Evolutionary conservation across 768 basidiomycete species (phyloP).

Genomic region (Rhodotorula babjevae): DNA sequence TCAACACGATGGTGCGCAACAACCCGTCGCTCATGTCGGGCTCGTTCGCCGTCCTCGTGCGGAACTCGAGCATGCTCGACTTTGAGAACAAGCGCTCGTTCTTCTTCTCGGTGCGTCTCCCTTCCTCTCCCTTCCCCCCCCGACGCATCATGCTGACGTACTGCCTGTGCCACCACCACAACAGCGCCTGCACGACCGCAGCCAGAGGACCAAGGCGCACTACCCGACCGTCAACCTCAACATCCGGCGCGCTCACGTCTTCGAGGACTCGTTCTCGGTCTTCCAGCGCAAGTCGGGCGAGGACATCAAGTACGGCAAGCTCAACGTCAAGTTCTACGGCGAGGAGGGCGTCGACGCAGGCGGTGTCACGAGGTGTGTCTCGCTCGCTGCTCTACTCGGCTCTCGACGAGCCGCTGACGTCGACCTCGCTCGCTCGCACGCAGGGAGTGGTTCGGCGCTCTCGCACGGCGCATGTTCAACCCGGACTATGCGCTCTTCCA

Average conservation of each 20-base stretch:
- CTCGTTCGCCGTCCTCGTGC: constrained; percentile 90
- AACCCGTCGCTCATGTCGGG: constrained; percentile 97
- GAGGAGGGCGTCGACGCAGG: constrained; percentile 99
- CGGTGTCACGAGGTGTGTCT: constrained; percentile 68
- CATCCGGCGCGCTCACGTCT: constrained; percentile 79
- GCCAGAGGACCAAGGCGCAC: constrained; percentile 53
- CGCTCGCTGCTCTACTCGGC: background rate
- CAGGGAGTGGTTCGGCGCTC: constrained; percentile 91
- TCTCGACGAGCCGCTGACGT: no score
- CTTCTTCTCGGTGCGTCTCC: constrained; percentile 25
- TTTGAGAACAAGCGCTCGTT: constrained; percentile 96
- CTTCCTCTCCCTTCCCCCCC: background rate
- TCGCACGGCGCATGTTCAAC: constrained; percentile 98
- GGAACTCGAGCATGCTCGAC: constrained; percentile 93
- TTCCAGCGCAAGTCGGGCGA: constrained; percentile 85
- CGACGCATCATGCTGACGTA: no score
- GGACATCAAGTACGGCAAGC: constrained; percentile 95
- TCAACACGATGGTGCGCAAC: constrained; percentile 96
- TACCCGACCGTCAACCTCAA: constrained; percentile 74
- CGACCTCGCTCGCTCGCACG: no score
- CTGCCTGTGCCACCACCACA: no score
- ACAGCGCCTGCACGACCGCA: constrained; percentile 82
- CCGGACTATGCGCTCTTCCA: constrained; percentile 98
- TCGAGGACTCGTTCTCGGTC: constrained; percentile 94
- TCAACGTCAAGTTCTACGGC: constrained; percentile 85